Evolutionary conservation across 2,329 filamentous ascomycete genomes (phyloP).

Genomic region (Xylariaceae sp.): DNA sequence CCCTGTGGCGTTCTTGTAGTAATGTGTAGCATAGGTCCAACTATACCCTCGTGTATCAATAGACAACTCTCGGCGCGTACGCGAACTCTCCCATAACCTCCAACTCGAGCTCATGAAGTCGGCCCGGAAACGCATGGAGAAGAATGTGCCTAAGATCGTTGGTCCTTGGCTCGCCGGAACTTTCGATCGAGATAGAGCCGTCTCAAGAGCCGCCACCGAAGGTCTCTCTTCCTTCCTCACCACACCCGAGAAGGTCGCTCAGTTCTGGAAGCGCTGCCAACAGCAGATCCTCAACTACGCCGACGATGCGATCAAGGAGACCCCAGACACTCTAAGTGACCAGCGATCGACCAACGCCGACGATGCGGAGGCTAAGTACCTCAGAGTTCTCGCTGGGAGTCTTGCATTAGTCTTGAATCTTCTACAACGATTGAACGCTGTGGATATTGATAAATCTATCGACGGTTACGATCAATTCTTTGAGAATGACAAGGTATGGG

Average conservation of each 20-base stretch:
- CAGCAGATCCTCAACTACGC: constrained; percentile 82
- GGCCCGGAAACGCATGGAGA: constrained; percentile 82
- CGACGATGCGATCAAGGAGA: constrained; percentile 80
- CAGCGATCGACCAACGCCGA: constrained; percentile 83
- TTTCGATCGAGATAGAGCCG: constrained; percentile 83
- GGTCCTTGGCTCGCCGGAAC: constrained; percentile 91
- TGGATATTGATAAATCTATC: constrained; percentile 66
- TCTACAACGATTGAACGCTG: constrained; percentile 53
- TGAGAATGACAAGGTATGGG: constrained; percentile 70
- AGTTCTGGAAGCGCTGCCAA: constrained; percentile 84
- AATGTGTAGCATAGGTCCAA: constrained; percentile 65
- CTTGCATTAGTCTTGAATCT: constrained; percentile 63
- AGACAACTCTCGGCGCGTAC: constrained; percentile 85
- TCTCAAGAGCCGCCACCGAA: constrained; percentile 77
- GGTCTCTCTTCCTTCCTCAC: constrained; percentile 78
- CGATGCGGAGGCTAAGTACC: constrained; percentile 86
- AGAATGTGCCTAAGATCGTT: constrained; percentile 76
- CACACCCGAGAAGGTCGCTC: constrained; percentile 77
- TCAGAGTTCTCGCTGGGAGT: constrained; percentile 69
- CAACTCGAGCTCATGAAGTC: constrained; percentile 69
- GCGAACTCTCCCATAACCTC: constrained; percentile 81
- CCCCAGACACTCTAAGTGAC: constrained; percentile 82
- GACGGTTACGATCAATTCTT: constrained; percentile 72
- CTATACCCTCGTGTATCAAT: constrained; percentile 90
- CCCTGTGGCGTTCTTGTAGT: constrained; percentile 16